phyloP scores from a whole-genome alignment of 2,329 filamentous ascomycete genomes.

The Ophiostoma quercus region DNA sequence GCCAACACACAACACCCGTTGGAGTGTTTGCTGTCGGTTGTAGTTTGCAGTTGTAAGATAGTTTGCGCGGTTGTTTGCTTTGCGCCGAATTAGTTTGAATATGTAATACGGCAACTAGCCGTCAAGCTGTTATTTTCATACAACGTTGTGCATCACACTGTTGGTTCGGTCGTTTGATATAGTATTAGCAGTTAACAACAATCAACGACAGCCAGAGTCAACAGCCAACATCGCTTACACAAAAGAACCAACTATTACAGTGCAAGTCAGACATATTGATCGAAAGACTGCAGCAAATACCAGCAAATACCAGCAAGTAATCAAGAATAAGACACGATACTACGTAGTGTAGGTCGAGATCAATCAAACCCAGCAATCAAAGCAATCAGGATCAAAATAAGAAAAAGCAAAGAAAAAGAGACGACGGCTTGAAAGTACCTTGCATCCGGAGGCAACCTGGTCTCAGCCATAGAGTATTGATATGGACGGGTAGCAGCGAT shows the following conservation, averaged over 20 bases:
- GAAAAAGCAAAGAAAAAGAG: background rate
- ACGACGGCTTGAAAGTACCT: background rate
- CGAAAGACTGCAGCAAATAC: background rate
- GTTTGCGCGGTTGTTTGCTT: too few species aligned
- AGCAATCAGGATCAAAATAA: background rate
- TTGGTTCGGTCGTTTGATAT: too few species aligned
- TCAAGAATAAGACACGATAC: background rate
- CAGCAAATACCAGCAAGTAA: background rate
- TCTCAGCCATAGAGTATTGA: background rate
- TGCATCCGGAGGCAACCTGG: slow-evolving; percentile 11
- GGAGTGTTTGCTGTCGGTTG: too few species aligned
- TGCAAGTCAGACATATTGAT: background rate
- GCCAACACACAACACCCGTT: too few species aligned
- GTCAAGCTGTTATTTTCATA: too few species aligned
- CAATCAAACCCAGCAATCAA: background rate
- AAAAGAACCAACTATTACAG: background rate
- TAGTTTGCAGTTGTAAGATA: too few species aligned
- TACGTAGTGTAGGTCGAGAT: background rate
- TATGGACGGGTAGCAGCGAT: background rate
- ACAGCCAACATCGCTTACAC: background rate
- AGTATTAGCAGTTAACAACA: too few species aligned
- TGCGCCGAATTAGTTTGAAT: too few species aligned
- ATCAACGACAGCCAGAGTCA: too few species aligned
- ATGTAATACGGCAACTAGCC: too few species aligned
- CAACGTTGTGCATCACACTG: too few species aligned